Conservation (phyloP, 495 filamentous ascomycete species). For the Oidiodendron maius region DNA sequence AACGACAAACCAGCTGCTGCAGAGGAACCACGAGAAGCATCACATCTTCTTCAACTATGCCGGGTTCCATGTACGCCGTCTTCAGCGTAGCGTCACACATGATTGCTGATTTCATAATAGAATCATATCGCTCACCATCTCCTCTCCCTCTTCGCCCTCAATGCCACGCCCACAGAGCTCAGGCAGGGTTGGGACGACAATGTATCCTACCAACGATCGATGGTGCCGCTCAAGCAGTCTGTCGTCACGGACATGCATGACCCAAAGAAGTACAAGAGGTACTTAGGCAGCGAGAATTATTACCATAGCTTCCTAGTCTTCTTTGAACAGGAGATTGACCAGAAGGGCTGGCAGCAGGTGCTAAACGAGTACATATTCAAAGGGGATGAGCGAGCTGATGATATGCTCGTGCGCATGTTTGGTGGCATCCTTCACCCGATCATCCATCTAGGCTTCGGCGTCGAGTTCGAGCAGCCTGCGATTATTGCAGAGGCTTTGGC, state of each 20-base stretch:
- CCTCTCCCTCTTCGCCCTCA: conserved; percentile 70
- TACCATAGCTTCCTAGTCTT: conserved; percentile 52
- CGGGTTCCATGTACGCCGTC: conserved; percentile 67
- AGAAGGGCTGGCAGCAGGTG: conserved; percentile 49
- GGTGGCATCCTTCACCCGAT: conserved; percentile 56
- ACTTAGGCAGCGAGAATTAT: conserved; percentile 35
- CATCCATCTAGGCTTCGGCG: conserved; percentile 78
- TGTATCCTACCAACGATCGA: conserved; percentile 53
- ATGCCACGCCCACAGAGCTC: conserved; percentile 52
- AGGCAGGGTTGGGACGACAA: conserved; percentile 53
- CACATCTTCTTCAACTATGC: conserved; percentile 72
- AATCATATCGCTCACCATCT: conserved; percentile 70
- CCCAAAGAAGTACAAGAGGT: conserved; percentile 42
- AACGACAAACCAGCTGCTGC: conserved; percentile 57
- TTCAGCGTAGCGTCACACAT: no score
- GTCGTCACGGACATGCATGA: conserved; percentile 46
- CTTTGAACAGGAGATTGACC: conserved; percentile 65
- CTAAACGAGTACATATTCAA: conserved; percentile 62
- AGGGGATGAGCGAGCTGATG: conserved; percentile 54
- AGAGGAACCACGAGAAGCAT: conserved; percentile 67
- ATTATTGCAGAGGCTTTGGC: conserved; percentile 81
- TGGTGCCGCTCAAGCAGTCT: conserved; percentile 29
- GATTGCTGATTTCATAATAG: no score
- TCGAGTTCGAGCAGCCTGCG: conserved; percentile 76
- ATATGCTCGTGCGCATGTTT: conserved; percentile 52